These are phyloP conservation scores for Begonia loranthoides DNA, from an alignment of 306 rosid genomes.

Conservation along the genomic window DNA sequence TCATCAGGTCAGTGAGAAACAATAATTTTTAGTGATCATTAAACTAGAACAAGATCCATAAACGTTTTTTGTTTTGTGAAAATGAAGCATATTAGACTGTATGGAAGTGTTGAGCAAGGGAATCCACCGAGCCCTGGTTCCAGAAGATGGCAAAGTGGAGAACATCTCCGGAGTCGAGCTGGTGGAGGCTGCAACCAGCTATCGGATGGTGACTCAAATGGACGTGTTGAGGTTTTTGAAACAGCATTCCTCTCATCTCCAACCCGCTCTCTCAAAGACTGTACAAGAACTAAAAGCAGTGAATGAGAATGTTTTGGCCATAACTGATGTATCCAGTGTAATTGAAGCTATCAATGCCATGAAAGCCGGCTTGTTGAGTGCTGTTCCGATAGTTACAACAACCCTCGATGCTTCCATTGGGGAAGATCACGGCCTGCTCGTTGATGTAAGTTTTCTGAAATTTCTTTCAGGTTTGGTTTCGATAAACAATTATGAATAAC, in stretches of 20 bases:
- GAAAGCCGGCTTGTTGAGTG: conserved; percentile 45
- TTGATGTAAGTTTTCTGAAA: conserved; percentile 25
- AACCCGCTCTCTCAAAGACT: conserved; percentile 13
- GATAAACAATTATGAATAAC: too few relatives aligned
- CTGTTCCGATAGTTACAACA: conserved; percentile 60
- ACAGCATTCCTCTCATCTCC: conserved; percentile 19
- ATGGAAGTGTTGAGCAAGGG: conserved; percentile 95
- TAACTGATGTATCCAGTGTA: conserved; percentile 51
- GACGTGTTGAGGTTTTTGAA: conserved; percentile 53
- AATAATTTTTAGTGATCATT: too few relatives aligned
- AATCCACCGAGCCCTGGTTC: conserved; percentile 71
- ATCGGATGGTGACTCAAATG: conserved; percentile 72
- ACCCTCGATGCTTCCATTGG: conserved; percentile 10
- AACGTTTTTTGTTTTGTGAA: too few relatives aligned
- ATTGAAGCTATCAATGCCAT: conserved; percentile 59
- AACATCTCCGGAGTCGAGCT: conserved; percentile 53
- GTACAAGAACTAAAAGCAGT: conserved; percentile 40
- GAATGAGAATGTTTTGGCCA: conserved; percentile 44
- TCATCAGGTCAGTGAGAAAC: too few relatives aligned
- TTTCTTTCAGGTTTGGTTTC: background rate
- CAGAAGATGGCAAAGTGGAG: conserved; percentile 38
- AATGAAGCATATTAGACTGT: conserved; percentile 52
- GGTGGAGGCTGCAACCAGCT: conserved; percentile 51
- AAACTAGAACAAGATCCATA: too few relatives aligned
- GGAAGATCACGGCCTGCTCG: conserved; percentile 46